Base-by-base conservation (phyloP, 345 rosid genomes). In the Passiflora organensis region DNA sequence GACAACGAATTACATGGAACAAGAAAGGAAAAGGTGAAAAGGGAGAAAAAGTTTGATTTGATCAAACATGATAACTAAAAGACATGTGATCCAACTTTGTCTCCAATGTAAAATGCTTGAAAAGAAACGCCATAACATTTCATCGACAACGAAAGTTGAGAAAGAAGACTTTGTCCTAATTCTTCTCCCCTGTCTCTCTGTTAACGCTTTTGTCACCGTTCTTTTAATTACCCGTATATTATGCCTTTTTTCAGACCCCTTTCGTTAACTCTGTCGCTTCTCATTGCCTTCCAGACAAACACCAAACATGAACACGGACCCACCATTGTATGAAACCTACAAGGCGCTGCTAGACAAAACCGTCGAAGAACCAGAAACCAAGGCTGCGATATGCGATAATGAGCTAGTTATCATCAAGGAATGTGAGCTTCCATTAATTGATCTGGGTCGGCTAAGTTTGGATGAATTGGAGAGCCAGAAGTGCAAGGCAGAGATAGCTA, bases 371-470 rank as follows among this genome's bases (percentile, higher is more conserved):
- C 24, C 51, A 28, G 19, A 51, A n/a, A 14, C 62, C 4, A 48
- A 59, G 12, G 32, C 16, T 21, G 54, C 43, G 13, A 1, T 13
- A 41, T 41, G 43, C 55, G 48, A 49, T 58, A 55, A 39, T 5
- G 58, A 25, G 39, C 32, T 44, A 5, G 61, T 25, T 0, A 21
- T 58, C 23, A 43, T 87, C 0, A 80, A 82, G 55, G 96, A 89
- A 72, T 69, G 81, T n/a, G 87, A 93, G 74, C 95, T 86, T 49
- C 99, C 95, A 5, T 36, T 86, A 76, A 78, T 89, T 28, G 89
- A 89, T 60, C 77, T 89, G 0, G 32, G 79, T 45, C 66, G 69
- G n/a, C 43, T 93, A 23, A 45, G n/a, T 1, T 32, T 4, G 64
- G 61, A 53, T 0, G 45, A 44, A 32, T 18, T 44, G 16, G 82